These are phyloP conservation scores for Candida sakaeoensis DNA, from an alignment of 805 yeast species.

Conservation along the genomic window DNA sequence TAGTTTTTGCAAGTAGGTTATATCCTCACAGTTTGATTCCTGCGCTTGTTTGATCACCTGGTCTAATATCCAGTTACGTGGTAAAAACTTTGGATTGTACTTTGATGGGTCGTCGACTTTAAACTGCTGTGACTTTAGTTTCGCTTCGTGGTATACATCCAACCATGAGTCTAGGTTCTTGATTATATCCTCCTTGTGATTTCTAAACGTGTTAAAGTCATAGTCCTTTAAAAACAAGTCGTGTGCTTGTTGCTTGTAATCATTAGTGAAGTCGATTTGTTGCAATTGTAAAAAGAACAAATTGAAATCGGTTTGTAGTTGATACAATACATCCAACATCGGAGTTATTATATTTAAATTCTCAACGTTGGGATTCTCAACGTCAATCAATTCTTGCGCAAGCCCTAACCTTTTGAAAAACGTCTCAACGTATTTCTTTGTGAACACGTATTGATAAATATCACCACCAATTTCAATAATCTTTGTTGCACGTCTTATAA, in stretches of 20 bases:
- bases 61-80: conserved; percentile 82
- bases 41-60: conserved; percentile 65
- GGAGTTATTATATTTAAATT: conserved; percentile 50
- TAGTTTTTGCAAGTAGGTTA: conserved; percentile 53
- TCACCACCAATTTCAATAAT: conserved; percentile 63
- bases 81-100: conserved; percentile 75
- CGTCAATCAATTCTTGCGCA: conserved; percentile 30
- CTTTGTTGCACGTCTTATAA: conserved; percentile 59
- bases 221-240: conserved; percentile 20
- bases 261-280: conserved; percentile 29
- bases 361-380: conserved; percentile 32
- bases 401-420: conserved; percentile 73
- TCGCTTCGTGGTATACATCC: conserved; percentile 40
- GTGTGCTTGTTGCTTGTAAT: conserved; percentile 15
- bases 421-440: conserved; percentile 50
- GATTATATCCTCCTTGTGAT: conserved; percentile 36
- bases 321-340: conserved; percentile 56
- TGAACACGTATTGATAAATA: conserved; percentile 60
- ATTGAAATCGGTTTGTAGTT: conserved; percentile 73
- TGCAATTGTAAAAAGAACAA: conserved; percentile 70
- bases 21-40: conserved; percentile 48
- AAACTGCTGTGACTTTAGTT: conserved; percentile 33
- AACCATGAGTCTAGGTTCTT: conserved; percentile 51
- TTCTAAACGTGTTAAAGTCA: conserved; percentile 17
- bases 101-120: conserved; percentile 17